Evolutionary conservation across 768 basidiomycete species (phyloP).

Genomic region (Artomyces pyxidatus): DNA sequence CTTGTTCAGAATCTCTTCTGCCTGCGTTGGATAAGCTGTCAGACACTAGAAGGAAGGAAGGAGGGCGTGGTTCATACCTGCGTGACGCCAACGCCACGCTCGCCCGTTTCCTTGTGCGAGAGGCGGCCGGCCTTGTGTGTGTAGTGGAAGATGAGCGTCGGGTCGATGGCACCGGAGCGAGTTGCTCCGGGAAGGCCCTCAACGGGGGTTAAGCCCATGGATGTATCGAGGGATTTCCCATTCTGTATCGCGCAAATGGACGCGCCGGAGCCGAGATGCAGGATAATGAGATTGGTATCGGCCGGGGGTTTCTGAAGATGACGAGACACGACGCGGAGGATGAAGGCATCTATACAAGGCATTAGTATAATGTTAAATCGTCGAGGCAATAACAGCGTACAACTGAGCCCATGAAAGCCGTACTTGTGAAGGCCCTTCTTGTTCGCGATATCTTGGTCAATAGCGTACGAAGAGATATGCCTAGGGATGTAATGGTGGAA

Average conservation of each 20-base stretch:
- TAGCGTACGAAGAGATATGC: constrained; percentile 75
- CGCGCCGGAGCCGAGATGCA: constrained; percentile 90
- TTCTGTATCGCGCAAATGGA: constrained; percentile 67
- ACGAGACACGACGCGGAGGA: constrained; percentile 52
- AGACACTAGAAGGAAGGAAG: too few species aligned
- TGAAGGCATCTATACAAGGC: constrained; percentile 59
- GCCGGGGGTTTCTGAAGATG: constrained; percentile 47
- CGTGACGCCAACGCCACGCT: constrained; percentile 44
- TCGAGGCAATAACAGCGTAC: too few species aligned
- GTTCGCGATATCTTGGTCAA: constrained; percentile 53
- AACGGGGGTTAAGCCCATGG: constrained; percentile 90
- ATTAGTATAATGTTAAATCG: too few species aligned
- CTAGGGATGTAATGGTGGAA: constrained; percentile 73
- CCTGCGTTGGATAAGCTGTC: too few species aligned
- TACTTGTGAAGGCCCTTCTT: constrained; percentile 76
- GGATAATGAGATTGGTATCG: constrained; percentile 64
- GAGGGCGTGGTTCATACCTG: too few species aligned
- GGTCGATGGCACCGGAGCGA: constrained; percentile 76
- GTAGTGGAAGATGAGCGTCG: constrained; percentile 83
- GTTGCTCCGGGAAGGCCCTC: constrained; percentile 86
- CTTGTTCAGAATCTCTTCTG: constrained; percentile 68
- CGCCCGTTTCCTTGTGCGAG: constrained; percentile 41
- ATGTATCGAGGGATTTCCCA: constrained; percentile 76
- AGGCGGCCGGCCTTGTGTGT: constrained; percentile 45
- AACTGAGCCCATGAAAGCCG: constrained; percentile 85